phyloP scores from a whole-genome alignment of 352 stramenopile species.

The Pythium volutum region DNA sequence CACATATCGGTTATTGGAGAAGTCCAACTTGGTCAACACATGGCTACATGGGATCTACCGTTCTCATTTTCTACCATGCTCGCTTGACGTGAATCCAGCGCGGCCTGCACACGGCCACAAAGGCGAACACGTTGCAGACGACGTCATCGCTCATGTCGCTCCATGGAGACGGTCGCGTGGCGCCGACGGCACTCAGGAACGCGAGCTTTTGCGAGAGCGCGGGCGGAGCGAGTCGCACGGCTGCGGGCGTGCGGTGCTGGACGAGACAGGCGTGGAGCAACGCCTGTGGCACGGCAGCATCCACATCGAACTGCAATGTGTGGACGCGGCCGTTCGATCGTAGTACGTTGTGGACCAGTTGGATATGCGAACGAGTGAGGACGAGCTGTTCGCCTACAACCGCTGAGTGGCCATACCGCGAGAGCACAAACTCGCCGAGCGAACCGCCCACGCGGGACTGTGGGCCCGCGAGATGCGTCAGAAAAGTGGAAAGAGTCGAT shows the following conservation, averaged over 20 bases:
- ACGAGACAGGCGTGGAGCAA: neutral
- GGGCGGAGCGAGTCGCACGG: constrained; percentile 8
- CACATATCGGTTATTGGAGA: no score
- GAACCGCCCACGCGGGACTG: constrained; percentile 4
- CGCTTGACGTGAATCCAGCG: constrained; percentile 7
- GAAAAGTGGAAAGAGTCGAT: neutral
- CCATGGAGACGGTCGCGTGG: neutral
- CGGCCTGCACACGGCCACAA: constrained; percentile 6
- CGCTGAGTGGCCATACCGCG: neutral
- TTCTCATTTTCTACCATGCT: neutral
- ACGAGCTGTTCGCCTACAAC: neutral
- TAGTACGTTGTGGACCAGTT: neutral
- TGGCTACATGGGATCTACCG: constrained; percentile 4
- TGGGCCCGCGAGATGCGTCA: constrained; percentile 4
- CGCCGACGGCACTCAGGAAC: neutral
- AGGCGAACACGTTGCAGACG: constrained; percentile 1
- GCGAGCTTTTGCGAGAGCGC: constrained; percentile 2
- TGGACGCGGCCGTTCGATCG: constrained; percentile 10
- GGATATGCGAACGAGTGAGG: neutral
- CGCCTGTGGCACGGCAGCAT: neutral
- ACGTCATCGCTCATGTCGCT: constrained; percentile 4
- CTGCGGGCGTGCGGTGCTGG: constrained; percentile 2
- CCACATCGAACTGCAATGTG: constrained; percentile 9
- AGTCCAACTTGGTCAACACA: neutral
- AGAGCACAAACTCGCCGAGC: constrained; percentile 10